phyloP scores from a whole-genome alignment of 2,329 filamentous ascomycete genomes.

The Berkeleyomyces rouxiae region DNA sequence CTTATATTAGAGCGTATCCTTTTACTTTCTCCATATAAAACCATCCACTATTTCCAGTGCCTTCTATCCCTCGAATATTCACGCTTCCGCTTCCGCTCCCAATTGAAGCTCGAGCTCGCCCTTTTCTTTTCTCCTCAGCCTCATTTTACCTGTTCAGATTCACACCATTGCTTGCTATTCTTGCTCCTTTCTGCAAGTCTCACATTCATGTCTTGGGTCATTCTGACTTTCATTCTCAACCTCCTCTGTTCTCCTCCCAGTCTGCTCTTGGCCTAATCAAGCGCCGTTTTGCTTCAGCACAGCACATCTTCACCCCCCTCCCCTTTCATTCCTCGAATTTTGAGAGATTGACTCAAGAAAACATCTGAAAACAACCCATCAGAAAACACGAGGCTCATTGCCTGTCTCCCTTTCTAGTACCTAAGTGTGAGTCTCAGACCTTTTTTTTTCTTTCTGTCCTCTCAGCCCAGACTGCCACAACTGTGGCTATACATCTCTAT shows the following conservation, averaged over 20 bases:
- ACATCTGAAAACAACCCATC: background rate
- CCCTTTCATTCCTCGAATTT: slow-evolving; percentile 6
- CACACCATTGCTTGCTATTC: background rate
- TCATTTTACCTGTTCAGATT: background rate
- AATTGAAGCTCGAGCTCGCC: background rate
- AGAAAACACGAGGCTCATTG: background rate
- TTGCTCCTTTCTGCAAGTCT: background rate
- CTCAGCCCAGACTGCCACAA: background rate
- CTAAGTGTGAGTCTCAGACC: background rate
- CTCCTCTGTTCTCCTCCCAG: background rate
- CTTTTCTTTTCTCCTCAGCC: background rate
- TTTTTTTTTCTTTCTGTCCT: background rate
- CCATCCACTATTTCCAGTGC: background rate
- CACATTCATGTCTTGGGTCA: background rate
- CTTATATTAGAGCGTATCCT: background rate
- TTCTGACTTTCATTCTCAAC: slow-evolving; percentile 1
- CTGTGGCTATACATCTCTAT: background rate
- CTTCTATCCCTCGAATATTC: background rate
- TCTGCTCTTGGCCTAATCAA: background rate
- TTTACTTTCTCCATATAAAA: slow-evolving; percentile 1
- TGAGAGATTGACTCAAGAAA: slow-evolving; percentile 4
- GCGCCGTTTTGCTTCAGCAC: background rate
- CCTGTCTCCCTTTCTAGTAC: background rate
- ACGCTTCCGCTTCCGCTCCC: background rate
- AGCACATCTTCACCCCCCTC: background rate